Base-by-base conservation (phyloP, 257 asterid genomes). In the Prunella vulgaris region DNA sequence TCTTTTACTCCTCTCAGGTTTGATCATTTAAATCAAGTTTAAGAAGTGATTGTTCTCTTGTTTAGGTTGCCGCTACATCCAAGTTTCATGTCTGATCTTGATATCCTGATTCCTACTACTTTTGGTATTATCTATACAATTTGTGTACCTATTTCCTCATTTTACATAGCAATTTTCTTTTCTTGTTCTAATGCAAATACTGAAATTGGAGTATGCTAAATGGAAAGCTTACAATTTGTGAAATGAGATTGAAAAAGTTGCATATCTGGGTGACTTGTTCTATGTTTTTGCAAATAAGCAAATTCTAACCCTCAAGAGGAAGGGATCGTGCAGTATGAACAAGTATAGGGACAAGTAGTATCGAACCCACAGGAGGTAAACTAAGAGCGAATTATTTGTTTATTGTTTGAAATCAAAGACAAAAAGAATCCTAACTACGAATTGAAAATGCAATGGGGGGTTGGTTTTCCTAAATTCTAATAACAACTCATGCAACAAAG, bases 31-130 rank as follows among this genome's bases (percentile, higher is more conserved):
- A 75, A 69, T 71, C 72, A 46, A 74, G 48, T 40, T 73, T 37
- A 64, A 53, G 74, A 70, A 65, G 38, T 37, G 20, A 58, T 27
- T 77, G 81, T 57, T 74, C 51, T 12, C 64, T 60, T 22, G 12
- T 61, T 40, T 40, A 61, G n/a, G 73, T 73, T 49, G 57, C 75
- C 57, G 69, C 67, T 54, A 54, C 86, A 76, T 60, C 80, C 73
- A 59, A 86, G 69, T 74, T 86, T 84, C 86, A 86, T 84, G 92
- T 84, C 89, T 78, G 92, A 86, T 30, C 80, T 82, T 75, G 87
- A 86, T 70, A 81, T 76, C 77, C 87, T 82, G 77, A 76, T 70
- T 73, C 89, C 92, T 5, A 71, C 77, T 73, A 63, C 88, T 59
- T 85, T 80, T 52, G 90, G 88, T 85, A 85, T 66, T 76, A 38